Evolutionary conservation across 2,329 filamentous ascomycete species (phyloP).

Genomic region (Venturia nashicola): DNA sequence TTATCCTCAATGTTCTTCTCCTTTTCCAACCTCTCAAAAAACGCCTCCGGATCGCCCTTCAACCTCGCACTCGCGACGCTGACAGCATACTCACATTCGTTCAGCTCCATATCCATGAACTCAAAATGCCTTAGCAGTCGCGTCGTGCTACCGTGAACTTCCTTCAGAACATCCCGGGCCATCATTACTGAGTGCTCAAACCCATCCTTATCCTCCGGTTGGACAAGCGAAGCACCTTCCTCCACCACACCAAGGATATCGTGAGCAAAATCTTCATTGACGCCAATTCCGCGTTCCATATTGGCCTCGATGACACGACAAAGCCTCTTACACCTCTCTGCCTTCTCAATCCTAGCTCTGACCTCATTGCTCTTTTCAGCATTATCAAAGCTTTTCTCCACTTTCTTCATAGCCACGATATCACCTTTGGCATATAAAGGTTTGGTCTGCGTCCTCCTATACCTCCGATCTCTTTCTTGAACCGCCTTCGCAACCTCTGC

Average conservation of each 20-base stretch:
- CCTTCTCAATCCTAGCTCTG: slow-evolving; percentile 36
- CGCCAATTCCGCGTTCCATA: slow-evolving; percentile 36
- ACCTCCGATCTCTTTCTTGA: slow-evolving; percentile 40
- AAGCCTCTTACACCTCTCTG: slow-evolving; percentile 36
- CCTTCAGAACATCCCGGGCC: slow-evolving; percentile 17
- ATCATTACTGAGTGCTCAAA: not conserved
- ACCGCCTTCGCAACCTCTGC: slow-evolving; percentile 37
- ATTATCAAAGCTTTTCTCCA: slow-evolving; percentile 31
- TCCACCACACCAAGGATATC: slow-evolving; percentile 30
- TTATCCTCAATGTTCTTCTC: slow-evolving; percentile 38
- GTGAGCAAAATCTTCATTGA: slow-evolving; percentile 39
- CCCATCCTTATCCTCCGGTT: slow-evolving; percentile 8
- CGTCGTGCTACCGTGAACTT: slow-evolving; percentile 28
- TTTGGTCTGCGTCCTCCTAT: slow-evolving; percentile 41
- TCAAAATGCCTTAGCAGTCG: slow-evolving; percentile 31
- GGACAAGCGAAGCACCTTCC: slow-evolving; percentile 22
- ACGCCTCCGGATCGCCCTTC: slow-evolving; percentile 28
- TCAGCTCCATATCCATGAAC: slow-evolving; percentile 36
- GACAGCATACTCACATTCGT: slow-evolving; percentile 39
- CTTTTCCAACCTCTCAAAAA: slow-evolving; percentile 29
- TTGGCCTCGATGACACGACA: slow-evolving; percentile 39
- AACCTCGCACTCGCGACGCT: slow-evolving; percentile 40
- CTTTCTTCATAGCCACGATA: slow-evolving; percentile 35
- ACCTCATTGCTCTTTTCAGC: slow-evolving; percentile 39
- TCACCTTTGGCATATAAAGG: slow-evolving; percentile 40